Conservation (phyloP, 352 stramenopile genomes). For the Peronospora belbahrii region DNA sequence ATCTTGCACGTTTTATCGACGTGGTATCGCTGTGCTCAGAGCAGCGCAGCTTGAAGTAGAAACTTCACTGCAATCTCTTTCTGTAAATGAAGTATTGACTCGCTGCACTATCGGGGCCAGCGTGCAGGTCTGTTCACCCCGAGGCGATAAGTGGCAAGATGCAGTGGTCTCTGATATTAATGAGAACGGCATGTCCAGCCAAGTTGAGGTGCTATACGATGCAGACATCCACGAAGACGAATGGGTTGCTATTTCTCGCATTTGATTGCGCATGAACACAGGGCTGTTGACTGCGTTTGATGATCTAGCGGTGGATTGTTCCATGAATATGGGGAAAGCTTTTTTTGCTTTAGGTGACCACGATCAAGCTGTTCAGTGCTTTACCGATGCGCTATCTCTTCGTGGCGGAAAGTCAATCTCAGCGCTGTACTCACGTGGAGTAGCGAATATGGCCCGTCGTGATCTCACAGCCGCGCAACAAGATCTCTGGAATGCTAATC, state of each 20-base stretch:
- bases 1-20: slow-evolving; percentile 54
- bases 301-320: slow-evolving; percentile 50
- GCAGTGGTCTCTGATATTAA: slow-evolving; percentile 68
- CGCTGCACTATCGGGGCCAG: slow-evolving; percentile 49
- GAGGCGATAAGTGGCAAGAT: slow-evolving; percentile 25
- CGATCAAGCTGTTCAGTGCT: slow-evolving; percentile 49
- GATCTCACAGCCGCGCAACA: slow-evolving; percentile 52
- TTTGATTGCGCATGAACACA: slow-evolving; percentile 55
- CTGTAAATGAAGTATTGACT: slow-evolving; percentile 21
- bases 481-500: slow-evolving; percentile 61
- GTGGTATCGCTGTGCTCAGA: slow-evolving; percentile 42
- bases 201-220: slow-evolving; percentile 68
- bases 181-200: slow-evolving; percentile 14
- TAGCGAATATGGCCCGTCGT: slow-evolving; percentile 55
- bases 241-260: slow-evolving; percentile 35
- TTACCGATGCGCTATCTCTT: slow-evolving; percentile 40
- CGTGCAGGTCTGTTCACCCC: slow-evolving; percentile 31
- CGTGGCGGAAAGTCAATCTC: slow-evolving; percentile 37
- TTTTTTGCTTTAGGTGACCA: slow-evolving; percentile 49
- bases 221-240: slow-evolving; percentile 37
- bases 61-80: slow-evolving; percentile 26
- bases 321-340: slow-evolving; percentile 80
- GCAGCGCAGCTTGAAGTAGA: slow-evolving; percentile 41
- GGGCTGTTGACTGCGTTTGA: slow-evolving; percentile 40
- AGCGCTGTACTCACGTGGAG: slow-evolving; percentile 62